These are phyloP conservation scores for Mycosphaerella sp. DNA, from an alignment of 2,329 filamentous ascomycete genomes.

Conservation along the genomic window DNA sequence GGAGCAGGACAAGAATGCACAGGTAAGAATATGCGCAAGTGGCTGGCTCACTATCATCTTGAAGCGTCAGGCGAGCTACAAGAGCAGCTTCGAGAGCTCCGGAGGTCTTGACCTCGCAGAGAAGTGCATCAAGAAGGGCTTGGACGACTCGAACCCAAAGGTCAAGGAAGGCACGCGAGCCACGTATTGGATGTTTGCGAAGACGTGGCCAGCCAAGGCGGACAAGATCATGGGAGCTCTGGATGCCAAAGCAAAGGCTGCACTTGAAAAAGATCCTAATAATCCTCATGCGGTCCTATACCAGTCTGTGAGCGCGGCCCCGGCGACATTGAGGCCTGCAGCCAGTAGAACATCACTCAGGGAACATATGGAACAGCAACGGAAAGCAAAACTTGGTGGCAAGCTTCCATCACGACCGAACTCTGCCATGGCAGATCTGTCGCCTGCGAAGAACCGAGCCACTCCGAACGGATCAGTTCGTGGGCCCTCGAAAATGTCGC, in stretches of 20 bases:
- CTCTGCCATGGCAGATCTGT: conserved; percentile 51
- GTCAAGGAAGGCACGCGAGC: conserved; percentile 80
- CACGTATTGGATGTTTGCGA: conserved; percentile 79
- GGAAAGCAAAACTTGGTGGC: conserved; percentile 57
- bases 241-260: conserved; percentile 69
- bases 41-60: conserved; percentile 82
- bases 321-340: conserved; percentile 34
- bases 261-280: conserved; percentile 74
- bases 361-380: conserved; percentile 67
- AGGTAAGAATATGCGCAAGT: conserved; percentile 70
- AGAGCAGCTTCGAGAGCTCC: conserved; percentile 73
- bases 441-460: conserved; percentile 40
- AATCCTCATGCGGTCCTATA: conserved; percentile 59
- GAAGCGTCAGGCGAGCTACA: conserved; percentile 70
- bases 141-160: conserved; percentile 83
- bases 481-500: conserved; percentile 29
- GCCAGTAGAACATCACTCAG: conserved; percentile 58
- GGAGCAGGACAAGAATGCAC: conserved; percentile 87
- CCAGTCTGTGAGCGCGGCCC: conserved; percentile 44
- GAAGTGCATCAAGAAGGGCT: conserved; percentile 80
- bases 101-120: conserved; percentile 79
- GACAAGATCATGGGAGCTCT: conserved; percentile 71
- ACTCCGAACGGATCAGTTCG: conserved; percentile 24
- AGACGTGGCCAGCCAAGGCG: conserved; percentile 70
- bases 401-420: conserved; percentile 49